Evolutionary conservation across 192 early-diverging fungal species (phyloP).

Genomic region (Podila epicladia): DNA sequence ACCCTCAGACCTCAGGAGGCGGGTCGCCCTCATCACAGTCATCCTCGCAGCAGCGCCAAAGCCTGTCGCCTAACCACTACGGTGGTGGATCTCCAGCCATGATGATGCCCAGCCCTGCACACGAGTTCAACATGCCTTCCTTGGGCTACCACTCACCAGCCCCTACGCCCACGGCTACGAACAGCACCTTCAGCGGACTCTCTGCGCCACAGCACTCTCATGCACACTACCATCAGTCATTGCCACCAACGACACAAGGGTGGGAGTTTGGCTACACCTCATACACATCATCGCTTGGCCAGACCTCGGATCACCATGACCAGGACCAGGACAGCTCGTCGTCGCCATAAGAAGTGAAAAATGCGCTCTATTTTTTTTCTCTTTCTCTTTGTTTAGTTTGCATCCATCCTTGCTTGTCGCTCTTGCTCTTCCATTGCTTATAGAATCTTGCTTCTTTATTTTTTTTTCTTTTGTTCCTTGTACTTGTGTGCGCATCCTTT

Average conservation of each 20-base stretch:
- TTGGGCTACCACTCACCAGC: constrained; percentile 49
- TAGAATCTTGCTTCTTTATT: constrained; percentile 7
- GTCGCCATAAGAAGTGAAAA: constrained; percentile 23
- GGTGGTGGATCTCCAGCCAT: constrained; percentile 41
- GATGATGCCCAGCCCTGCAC: constrained; percentile 51
- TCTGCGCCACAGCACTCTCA: constrained; percentile 33
- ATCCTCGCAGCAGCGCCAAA: constrained; percentile 39
- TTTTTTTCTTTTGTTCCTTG: constrained; percentile 12
- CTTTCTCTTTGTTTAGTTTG: constrained; percentile 3
- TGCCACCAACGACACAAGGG: constrained; percentile 44
- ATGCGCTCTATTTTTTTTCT: not conserved
- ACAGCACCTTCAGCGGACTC: constrained; percentile 34
- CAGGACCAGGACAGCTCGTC: constrained; percentile 45
- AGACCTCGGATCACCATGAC: constrained; percentile 43
- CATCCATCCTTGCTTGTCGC: constrained; percentile 7
- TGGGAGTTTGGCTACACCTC: constrained; percentile 34
- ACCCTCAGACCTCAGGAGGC: constrained; percentile 31
- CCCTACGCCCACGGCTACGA: constrained; percentile 30
- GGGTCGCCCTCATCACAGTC: constrained; percentile 34
- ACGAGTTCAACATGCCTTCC: constrained; percentile 45
- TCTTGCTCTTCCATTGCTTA: not conserved
- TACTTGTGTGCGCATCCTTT: constrained; percentile 1
- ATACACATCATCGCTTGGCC: constrained; percentile 19
- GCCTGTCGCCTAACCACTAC: constrained; percentile 35
- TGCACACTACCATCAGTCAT: constrained; percentile 26